phyloP scores from a whole-genome alignment of 148 eudicot genomes.

The Camellia lanceoleosa region DNA sequence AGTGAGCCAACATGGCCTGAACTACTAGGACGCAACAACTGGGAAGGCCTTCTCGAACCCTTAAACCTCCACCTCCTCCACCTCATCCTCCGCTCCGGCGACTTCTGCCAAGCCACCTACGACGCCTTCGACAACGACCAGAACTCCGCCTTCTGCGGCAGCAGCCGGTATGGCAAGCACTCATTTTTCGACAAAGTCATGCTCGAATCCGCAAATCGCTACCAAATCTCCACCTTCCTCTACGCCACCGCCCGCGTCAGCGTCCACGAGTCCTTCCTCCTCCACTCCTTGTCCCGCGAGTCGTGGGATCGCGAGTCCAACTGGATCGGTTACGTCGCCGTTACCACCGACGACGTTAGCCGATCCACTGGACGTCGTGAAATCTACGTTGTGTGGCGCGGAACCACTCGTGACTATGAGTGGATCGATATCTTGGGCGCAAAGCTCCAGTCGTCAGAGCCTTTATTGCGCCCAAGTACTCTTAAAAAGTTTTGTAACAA shows the following conservation, averaged over 20 bases:
- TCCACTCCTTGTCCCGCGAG: conserved; percentile 11
- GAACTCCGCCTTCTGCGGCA: conserved; percentile 21
- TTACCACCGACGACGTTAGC: conserved; percentile 19
- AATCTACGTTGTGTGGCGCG: conserved; percentile 26
- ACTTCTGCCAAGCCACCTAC: conserved; percentile 87
- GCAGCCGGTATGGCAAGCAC: conserved; percentile 21
- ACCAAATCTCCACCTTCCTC: conserved; percentile 18
- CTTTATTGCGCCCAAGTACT: background rate
- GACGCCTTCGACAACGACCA: conserved; percentile 27
- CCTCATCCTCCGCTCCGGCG: conserved; percentile 80
- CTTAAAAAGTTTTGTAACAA: background rate
- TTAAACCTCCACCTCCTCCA: conserved; percentile 51
- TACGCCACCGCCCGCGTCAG: conserved; percentile 24
- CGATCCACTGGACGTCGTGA: conserved; percentile 17
- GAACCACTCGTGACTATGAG: conserved; percentile 20
- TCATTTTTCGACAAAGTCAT: conserved; percentile 19
- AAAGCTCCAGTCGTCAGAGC: conserved; percentile 14
- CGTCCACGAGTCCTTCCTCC: conserved; percentile 17
- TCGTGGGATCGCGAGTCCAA: conserved; percentile 27
- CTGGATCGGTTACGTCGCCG: conserved; percentile 29
- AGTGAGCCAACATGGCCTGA: conserved; percentile 36
- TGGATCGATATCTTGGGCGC: conserved; percentile 18
- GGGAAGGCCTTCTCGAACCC: conserved; percentile 73
- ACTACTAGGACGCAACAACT: conserved; percentile 56
- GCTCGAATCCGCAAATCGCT: conserved; percentile 9